phyloP scores from a whole-genome alignment of 345 rosid species.

The Hevea brasiliensis region DNA sequence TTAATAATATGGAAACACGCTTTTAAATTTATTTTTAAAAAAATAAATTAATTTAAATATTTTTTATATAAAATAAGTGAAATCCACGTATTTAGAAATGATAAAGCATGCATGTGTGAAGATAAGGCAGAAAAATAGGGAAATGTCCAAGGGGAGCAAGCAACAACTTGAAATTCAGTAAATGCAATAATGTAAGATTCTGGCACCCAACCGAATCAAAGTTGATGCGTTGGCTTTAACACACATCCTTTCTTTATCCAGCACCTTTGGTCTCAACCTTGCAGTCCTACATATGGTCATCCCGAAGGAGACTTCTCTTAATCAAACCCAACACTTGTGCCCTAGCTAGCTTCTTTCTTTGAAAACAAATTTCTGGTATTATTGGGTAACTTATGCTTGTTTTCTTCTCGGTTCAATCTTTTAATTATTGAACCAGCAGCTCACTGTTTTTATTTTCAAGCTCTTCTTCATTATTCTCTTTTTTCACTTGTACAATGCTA shows the following conservation, averaged over 20 bases:
- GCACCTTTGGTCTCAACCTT: neutral
- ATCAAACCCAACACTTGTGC: conserved; percentile 6
- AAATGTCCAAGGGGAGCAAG: conserved; percentile 16
- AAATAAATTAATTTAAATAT: no score
- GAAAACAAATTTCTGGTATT: no score
- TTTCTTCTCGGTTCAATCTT: no score
- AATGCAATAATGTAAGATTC: conserved; percentile 22
- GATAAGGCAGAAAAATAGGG: conserved; percentile 1
- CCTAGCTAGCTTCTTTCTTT: neutral
- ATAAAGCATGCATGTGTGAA: no score
- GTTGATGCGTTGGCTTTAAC: conserved; percentile 25
- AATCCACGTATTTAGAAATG: no score
- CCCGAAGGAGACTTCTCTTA: conserved; percentile 3
- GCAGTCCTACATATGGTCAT: conserved; percentile 16
- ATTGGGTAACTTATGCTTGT: no score
- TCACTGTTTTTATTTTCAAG: no score
- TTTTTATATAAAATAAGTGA: no score
- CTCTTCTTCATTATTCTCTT: neutral
- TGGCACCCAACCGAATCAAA: conserved; percentile 23
- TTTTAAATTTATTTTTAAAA: no score
- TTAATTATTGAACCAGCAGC: no score
- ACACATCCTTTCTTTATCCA: conserved; percentile 17
- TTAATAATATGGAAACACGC: no score
- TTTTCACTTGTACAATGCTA: neutral
- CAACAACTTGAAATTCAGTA: conserved; percentile 18